These are phyloP conservation scores for Flaveria bidentis DNA, from an alignment of 129 eudicot genomes.

Conservation along the genomic window DNA sequence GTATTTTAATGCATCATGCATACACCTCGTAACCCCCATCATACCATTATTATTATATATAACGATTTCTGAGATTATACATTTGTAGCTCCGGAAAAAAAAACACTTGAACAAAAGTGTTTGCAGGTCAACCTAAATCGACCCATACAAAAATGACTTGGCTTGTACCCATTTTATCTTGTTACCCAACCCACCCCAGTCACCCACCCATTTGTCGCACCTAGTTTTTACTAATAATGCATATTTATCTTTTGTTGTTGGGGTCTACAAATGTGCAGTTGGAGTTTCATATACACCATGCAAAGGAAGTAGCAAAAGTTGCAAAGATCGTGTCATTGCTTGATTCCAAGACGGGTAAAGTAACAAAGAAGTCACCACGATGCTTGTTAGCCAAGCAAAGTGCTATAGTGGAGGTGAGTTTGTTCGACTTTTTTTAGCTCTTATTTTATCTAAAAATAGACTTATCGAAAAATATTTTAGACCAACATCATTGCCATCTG, in stretches of 20 bases:
- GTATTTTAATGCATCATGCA: too few relatives aligned
- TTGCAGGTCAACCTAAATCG: not conserved
- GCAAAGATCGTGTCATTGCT: constrained; percentile 74
- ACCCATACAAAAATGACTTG: not conserved
- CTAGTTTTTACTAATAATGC: not conserved
- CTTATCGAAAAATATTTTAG: not conserved
- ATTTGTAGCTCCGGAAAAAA: too few relatives aligned
- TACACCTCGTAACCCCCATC: too few relatives aligned
- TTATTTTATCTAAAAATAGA: not conserved
- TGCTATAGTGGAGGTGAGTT: constrained; percentile 82
- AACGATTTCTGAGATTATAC: too few relatives aligned
- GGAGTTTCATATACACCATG: constrained; percentile 93
- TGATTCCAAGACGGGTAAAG: constrained; percentile 93
- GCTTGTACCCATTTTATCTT: not conserved
- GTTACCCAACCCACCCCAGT: not conserved
- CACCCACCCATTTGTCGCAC: not conserved
- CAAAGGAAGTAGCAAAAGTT: constrained; percentile 77
- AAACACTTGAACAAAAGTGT: not conserved
- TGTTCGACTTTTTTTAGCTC: constrained; percentile 10
- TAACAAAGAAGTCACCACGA: constrained; percentile 84
- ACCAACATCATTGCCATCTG: not conserved
- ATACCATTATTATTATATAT: too few relatives aligned
- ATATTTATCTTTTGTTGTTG: not conserved
- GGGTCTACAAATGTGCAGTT: constrained; percentile 48
- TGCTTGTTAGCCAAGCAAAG: constrained; percentile 82